phyloP scores from a whole-genome alignment of 768 basidiomycete genomes.

The Tricholoma flavovirens region DNA sequence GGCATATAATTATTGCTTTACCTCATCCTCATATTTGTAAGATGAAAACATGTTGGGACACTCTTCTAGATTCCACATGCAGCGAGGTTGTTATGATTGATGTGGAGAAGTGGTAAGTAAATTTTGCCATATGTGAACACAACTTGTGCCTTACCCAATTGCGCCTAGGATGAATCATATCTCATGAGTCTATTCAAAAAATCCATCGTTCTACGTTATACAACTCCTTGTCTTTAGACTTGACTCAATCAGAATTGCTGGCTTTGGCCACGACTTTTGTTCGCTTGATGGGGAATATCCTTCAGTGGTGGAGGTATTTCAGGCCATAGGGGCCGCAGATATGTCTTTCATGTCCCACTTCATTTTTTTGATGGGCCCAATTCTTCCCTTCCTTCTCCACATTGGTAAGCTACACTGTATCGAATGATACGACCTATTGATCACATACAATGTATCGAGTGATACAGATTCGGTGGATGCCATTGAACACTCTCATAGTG shows the following conservation, averaged over 20 bases:
- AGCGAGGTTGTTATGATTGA: constrained; percentile 39
- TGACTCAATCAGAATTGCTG: constrained; percentile 53
- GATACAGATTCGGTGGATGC: too few species aligned
- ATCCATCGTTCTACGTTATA: not conserved
- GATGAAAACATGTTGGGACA: constrained; percentile 26
- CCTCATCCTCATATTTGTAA: not conserved
- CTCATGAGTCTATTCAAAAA: constrained; percentile 25
- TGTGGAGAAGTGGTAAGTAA: constrained; percentile 36
- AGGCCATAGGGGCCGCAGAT: constrained; percentile 25
- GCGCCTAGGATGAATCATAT: constrained; percentile 40
- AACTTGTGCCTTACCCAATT: constrained; percentile 30
- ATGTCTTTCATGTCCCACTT: constrained; percentile 23
- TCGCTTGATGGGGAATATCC: constrained; percentile 43
- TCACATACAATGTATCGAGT: too few species aligned
- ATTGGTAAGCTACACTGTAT: too few species aligned
- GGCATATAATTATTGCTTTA: not conserved
- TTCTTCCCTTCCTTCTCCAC: constrained; percentile 34
- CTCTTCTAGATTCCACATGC: constrained; percentile 21
- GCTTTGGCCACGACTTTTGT: constrained; percentile 54
- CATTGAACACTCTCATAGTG: too few species aligned
- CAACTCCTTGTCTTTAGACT: constrained; percentile 28
- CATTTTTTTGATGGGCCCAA: constrained; percentile 30
- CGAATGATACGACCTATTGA: too few species aligned
- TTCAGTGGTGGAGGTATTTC: constrained; percentile 35
- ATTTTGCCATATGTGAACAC: constrained; percentile 17